phyloP scores from a whole-genome alignment of 257 asterid genomes.

The Fraxinus quadrangulata region DNA sequence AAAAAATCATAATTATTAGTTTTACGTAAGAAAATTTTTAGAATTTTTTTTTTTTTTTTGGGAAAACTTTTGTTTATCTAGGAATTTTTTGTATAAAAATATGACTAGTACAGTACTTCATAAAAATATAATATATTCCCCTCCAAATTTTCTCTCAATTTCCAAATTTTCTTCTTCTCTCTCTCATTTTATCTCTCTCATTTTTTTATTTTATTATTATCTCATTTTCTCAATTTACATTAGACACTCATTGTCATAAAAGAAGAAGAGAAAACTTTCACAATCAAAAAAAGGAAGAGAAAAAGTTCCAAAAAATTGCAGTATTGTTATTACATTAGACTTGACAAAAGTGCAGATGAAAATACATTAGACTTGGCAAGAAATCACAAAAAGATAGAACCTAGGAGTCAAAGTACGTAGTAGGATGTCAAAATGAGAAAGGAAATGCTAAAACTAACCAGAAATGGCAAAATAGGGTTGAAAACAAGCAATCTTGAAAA shows the following conservation, averaged over 20 bases:
- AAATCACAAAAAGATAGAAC: conserved; percentile 3
- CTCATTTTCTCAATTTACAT: no score
- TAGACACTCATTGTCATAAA: background rate
- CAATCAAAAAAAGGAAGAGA: background rate
- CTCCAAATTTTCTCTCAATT: background rate
- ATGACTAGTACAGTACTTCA: no score
- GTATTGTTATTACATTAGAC: background rate
- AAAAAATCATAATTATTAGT: no score
- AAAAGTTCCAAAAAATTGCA: background rate
- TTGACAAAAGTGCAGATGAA: background rate
- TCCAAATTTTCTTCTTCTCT: background rate
- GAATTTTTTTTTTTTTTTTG: no score
- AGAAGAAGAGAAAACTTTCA: background rate
- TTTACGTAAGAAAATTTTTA: no score
- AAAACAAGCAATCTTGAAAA: conserved; percentile 7
- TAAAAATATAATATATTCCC: background rate
- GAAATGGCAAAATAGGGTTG: background rate
- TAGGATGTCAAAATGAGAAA: background rate
- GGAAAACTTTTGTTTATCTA: no score
- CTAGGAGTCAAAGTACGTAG: background rate
- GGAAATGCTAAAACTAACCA: conserved; percentile 3
- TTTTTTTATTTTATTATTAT: no score
- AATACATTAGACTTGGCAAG: background rate
- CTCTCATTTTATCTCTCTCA: no score
- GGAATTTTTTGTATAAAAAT: no score